Evolutionary conservation across 768 basidiomycete species (phyloP), one percentile per base, ranked within the genome.

Genomic region (Russula ochroleuca): DNA sequence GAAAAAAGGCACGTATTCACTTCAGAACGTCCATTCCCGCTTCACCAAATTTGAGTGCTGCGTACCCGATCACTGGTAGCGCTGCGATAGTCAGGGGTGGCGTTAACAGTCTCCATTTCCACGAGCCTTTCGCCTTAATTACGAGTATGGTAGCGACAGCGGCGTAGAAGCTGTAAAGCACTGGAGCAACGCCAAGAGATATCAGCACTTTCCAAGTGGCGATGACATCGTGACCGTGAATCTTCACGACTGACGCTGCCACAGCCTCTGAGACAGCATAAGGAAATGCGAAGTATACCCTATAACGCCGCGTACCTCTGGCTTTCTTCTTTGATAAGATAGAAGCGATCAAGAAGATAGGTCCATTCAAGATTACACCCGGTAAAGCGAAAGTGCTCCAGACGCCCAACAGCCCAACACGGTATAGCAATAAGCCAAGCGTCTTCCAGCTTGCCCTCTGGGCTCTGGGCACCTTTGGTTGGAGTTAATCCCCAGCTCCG

Each of bases 191-290:
- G 21, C 87, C 95, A 62, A 98, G 78, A 8, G 93, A 95, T 62
- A 98, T 92, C 35, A 98, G 81, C 37, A 98, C 85, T 73, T 98
- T 98, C 95, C 95, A 98, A 4, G 94, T 92, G 0, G 92, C 94
- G 21, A 98, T 79, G 25, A 98, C 96, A 71, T 98, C 95, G 41
- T 90, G 84, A 25, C 87, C 95, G 17, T 90, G 90, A 59, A 98
- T 85, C 76, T 98, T 98, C 72, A 98, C 95, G 8, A 83, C 85
- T 17, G 95, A 97, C 11, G 89, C 94, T 37, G 94, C 96, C 64
- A 98, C 86, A 8, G 95, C 95, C 82, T 94, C 95, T 97, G 75
- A 9, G n/a, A 41, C 37, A 45, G 37, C 25, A 23, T 49, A 35
- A 53, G n/a, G 33, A 49, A 23, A 60, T 60, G 49, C 17, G 53